Evolutionary conservation across 495 filamentous ascomycete species (phyloP), one percentile per base, ranked within the genome.

Genomic region (Tuber magnatum): DNA sequence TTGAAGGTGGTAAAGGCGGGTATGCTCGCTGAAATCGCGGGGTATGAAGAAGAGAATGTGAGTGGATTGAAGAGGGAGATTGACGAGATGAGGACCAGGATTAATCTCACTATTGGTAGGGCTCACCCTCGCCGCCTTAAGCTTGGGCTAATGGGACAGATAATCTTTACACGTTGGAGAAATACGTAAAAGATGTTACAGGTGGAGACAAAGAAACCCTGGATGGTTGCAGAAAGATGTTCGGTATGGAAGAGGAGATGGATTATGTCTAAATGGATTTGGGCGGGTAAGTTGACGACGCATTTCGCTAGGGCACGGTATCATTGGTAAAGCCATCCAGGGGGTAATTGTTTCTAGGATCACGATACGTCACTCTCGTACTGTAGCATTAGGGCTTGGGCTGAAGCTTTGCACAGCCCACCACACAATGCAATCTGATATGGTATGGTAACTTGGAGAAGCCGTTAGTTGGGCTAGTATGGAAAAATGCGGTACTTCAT

Each of bases 131-230:
- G 3, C 46, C 7, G 5, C 40, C 28, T 2, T 7, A 20, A 43
- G 18, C 74, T 46, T 42, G 16, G 48, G 38, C 43, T 43, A n/a
- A 14, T 89, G 4, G 86, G 85, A 88, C 89, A 69, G 89, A 92
- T 69, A 91, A 92, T 74, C 88, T 92, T 74, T 87, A 88, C 77
- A 82, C 86, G 35, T 83, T 92, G 82, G 92, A 92, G 77, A 85
- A 85, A 38, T 91, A 88, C 81, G 74, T 92, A 70, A 83, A 83
- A 71, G 85, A 86, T 39, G 74, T 87, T 74, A 84, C 84, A 0
- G 85, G 84, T 18, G 85, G 84, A 10, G 89, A 92, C 82, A 82
- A 85, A 73, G 86, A 88, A 76, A 77, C 85, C 46, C 80, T 91
- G 48, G 82, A 83, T 4, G 80, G 80, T n/a, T 80, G 92, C 20